phyloP scores from a whole-genome alignment of 192 early-diverging fungal genomes.

The Neocallimastix lanati region DNA sequence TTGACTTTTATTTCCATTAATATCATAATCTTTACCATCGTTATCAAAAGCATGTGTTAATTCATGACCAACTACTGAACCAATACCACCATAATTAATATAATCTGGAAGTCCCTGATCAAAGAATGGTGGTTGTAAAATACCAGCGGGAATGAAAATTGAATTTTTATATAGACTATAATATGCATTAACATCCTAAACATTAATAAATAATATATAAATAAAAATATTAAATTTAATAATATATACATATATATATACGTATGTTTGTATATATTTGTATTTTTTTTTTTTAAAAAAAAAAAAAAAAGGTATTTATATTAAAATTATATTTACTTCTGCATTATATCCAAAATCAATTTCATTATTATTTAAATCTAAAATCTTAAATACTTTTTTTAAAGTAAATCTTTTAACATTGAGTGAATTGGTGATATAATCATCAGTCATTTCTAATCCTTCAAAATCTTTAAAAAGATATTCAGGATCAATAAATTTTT shows the following conservation, averaged over 20 bases:
- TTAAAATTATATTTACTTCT: too few species aligned
- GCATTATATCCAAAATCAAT: too few species aligned
- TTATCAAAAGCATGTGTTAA: conserved; percentile 55
- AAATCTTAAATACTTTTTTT: background rate
- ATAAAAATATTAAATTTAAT: too few species aligned
- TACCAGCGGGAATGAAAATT: conserved; percentile 32
- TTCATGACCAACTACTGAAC: conserved; percentile 57
- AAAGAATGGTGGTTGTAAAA: conserved; percentile 49
- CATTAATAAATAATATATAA: too few species aligned
- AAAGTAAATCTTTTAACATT: conserved; percentile 5
- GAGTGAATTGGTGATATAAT: conserved; percentile 7
- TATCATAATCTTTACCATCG: conserved; percentile 32
- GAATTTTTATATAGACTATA: conserved; percentile 24
- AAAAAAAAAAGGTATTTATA: too few species aligned
- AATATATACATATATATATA: too few species aligned
- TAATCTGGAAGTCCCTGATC: conserved; percentile 23
- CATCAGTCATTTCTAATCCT: background rate
- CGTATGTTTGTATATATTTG: too few species aligned
- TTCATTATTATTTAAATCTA: too few species aligned
- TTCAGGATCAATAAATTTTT: conserved; percentile 23
- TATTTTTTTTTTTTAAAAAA: too few species aligned
- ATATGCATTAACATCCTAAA: conserved; percentile 36
- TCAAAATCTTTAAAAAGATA: too few species aligned
- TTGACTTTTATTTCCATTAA: conserved; percentile 9
- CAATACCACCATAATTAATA: conserved; percentile 54